Evolutionary conservation across 768 basidiomycete genomes (phyloP), one percentile per base, ranked within the genome.

Genomic region (Rhizopogon sp.): DNA sequence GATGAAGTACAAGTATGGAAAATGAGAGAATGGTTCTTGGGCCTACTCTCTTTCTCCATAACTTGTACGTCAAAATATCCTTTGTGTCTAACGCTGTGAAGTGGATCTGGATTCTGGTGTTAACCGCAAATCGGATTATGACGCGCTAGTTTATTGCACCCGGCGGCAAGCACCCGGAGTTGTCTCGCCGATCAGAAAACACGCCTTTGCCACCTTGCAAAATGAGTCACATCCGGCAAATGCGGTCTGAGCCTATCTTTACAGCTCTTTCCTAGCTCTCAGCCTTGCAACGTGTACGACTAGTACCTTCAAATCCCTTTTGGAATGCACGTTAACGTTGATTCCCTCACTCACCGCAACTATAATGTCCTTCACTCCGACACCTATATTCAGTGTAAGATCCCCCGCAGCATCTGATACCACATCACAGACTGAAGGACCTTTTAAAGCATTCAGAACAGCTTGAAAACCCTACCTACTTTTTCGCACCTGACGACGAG

Each of bases 171-270:
- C 22, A 25, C 22, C 47, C 47, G 47, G 20, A 33, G 25, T 55
- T 56, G 39, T 39, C 29, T 45, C 25, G 10, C 44, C 54, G 33
- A 50, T 39, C 58, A 68, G 9, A 61, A 65, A 66, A 71, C 68
- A 70, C 68, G 68, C 70, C 56, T 43, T 53, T 57, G 53, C 68
- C 68, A 63, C 67, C 68, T 60, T 50, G 65, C 67, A 51, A 28
- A 17, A 49, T 58, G 54, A 56, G 55, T 54, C 58, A 49, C 33
- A 58, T 53, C 43, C 52, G 51, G n/a, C 41, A 25, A 25, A 25
- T 25, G 25, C 25, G 37, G 7, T 37, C 31, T 37, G 40, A 54
- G 31, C 39, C 51, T 58, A 58, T 58, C 58, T 56, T 58, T 52
- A 54, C 16, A 31, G 31, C 25, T 25, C 25, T 25, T 52, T 43